Evolutionary conservation across 2,329 filamentous ascomycete genomes (phyloP).

Genomic region (Exophiala sp.): DNA sequence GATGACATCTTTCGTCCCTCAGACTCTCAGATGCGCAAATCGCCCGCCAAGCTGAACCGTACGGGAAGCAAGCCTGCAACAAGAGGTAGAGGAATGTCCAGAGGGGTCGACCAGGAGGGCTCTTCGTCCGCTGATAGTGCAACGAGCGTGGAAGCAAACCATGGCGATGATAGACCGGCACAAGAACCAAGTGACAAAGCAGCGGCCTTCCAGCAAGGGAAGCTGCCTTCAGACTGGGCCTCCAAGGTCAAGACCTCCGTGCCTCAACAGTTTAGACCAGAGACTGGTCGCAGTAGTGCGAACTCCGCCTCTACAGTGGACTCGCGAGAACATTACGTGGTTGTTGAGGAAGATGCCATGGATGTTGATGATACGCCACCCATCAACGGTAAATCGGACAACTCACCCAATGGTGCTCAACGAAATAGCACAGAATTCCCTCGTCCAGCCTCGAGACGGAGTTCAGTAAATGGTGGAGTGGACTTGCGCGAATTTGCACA

Average conservation of each 20-base stretch:
- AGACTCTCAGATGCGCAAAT: slow-evolving; percentile 30
- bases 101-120: slow-evolving; percentile 8
- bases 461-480: slow-evolving; percentile 31
- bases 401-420: slow-evolving; percentile 5
- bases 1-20: slow-evolving; percentile 38
- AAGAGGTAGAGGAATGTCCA: slow-evolving; percentile 18
- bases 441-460: slow-evolving; percentile 2
- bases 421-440: background rate
- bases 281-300: background rate
- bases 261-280: background rate
- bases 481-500: slow-evolving; percentile 51
- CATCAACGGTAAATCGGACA: slow-evolving; percentile 9
- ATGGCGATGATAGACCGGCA: background rate
- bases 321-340: slow-evolving; percentile 17
- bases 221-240: slow-evolving; percentile 22
- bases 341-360: slow-evolving; percentile 40
- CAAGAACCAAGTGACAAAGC: slow-evolving; percentile 14
- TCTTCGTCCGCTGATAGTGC: slow-evolving; percentile 18
- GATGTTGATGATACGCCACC: slow-evolving; percentile 43
- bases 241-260: slow-evolving; percentile 7
- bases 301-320: slow-evolving; percentile 6
- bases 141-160: slow-evolving; percentile 15
- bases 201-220: slow-evolving; percentile 22
- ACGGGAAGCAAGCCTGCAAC: slow-evolving; percentile 18
- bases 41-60: slow-evolving; percentile 23